These are phyloP conservation scores for Lecanoromycetidae sp. DNA, from an alignment of 2,329 filamentous ascomycete genomes.

Conservation along the genomic window DNA sequence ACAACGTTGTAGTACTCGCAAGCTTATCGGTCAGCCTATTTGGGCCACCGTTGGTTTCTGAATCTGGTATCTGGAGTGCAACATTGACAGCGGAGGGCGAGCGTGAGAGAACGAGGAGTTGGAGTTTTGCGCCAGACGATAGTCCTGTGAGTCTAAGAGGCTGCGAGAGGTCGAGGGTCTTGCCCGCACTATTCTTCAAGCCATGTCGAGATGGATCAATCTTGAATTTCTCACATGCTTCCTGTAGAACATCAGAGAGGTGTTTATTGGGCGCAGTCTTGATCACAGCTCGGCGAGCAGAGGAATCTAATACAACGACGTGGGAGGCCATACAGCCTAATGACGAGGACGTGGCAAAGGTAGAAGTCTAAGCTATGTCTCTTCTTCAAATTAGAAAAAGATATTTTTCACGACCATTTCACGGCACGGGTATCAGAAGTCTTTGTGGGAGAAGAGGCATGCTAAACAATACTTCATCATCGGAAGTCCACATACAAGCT, in stretches of 20 bases:
- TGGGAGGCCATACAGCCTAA: conserved; percentile 59
- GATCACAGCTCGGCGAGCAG: conserved; percentile 63
- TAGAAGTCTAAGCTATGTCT: too few relatives aligned
- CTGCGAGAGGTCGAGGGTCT: conserved; percentile 70
- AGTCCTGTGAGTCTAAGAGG: conserved; percentile 76
- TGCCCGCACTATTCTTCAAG: conserved; percentile 82
- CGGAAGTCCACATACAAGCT: too few relatives aligned
- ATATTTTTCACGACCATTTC: too few relatives aligned
- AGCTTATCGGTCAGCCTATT: conserved; percentile 70
- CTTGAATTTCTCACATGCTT: conserved; percentile 76
- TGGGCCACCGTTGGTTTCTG: conserved; percentile 51
- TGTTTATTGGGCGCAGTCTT: conserved; percentile 74
- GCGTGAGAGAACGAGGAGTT: conserved; percentile 76
- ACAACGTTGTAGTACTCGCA: conserved; percentile 74
- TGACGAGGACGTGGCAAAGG: too few relatives aligned
- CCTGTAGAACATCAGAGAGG: conserved; percentile 70
- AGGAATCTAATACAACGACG: conserved; percentile 74
- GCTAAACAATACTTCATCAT: too few relatives aligned
- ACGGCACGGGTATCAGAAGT: too few relatives aligned
- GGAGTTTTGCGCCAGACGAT: conserved; percentile 73
- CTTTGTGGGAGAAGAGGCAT: too few relatives aligned
- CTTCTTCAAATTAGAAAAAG: too few relatives aligned
- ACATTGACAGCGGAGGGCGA: conserved; percentile 78
- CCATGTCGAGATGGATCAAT: conserved; percentile 61
- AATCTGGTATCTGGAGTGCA: conserved; percentile 70